phyloP scores from a whole-genome alignment of 2,329 filamentous ascomycete species.

The Raffaelea arxii region DNA sequence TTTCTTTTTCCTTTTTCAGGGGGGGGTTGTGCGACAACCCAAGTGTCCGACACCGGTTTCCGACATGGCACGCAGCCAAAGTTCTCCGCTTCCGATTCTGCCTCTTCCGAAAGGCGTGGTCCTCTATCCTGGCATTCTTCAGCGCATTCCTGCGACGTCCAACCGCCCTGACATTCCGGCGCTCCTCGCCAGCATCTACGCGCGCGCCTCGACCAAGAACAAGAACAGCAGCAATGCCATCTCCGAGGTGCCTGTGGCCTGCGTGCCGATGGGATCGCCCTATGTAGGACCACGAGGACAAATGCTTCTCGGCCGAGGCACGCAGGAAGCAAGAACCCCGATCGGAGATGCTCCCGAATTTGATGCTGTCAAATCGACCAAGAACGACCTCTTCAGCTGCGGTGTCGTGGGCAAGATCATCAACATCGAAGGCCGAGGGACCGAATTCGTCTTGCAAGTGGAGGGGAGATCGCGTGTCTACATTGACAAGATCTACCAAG shows the following conservation, averaged over 20 bases:
- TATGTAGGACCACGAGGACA: slow-evolving; percentile 66
- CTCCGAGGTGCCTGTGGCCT: slow-evolving; percentile 68
- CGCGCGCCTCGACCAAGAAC: slow-evolving; percentile 50
- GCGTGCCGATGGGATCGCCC: slow-evolving; percentile 73
- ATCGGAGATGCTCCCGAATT: slow-evolving; percentile 38
- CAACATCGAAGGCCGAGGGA: slow-evolving; percentile 65
- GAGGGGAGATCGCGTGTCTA: slow-evolving; percentile 74
- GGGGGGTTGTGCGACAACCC: no score
- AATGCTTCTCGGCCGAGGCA: slow-evolving; percentile 54
- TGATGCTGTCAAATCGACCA: slow-evolving; percentile 50
- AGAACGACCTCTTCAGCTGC: slow-evolving; percentile 69
- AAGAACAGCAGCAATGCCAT: slow-evolving; percentile 55
- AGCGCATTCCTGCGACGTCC: slow-evolving; percentile 72
- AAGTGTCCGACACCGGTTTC: no score
- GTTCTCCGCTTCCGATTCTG: slow-evolving; percentile 60
- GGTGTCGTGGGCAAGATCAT: slow-evolving; percentile 74
- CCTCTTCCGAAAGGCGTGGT: slow-evolving; percentile 72
- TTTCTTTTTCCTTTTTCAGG: no score
- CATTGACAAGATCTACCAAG: slow-evolving; percentile 63
- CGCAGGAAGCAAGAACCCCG: slow-evolving; percentile 31
- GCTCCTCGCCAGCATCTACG: slow-evolving; percentile 77
- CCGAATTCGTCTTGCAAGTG: slow-evolving; percentile 75
- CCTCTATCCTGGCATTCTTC: slow-evolving; percentile 74
- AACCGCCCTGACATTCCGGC: slow-evolving; percentile 81
- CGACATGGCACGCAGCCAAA: slow-evolving; percentile 25